Base-by-base conservation (phyloP, 2,329 filamentous ascomycete genomes). In the Fusarium multiceps region DNA sequence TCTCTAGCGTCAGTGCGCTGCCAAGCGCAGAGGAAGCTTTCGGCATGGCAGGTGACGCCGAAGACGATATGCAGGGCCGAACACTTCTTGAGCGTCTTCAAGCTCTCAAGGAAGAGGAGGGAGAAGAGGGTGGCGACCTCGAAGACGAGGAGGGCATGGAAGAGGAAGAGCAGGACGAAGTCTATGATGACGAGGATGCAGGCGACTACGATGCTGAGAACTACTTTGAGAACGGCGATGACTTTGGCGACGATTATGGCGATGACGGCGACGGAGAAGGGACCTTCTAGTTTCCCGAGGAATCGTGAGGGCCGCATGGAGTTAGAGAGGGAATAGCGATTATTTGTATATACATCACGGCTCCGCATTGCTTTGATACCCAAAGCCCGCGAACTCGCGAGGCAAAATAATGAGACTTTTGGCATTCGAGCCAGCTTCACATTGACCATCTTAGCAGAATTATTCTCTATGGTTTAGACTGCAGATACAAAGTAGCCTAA, bases 121-220 rank as follows among this genome's bases (percentile, higher is more conserved):
- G 72, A 12, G 83, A 85, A 3, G 85, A 86, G 20, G 82, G 66
- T 9, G 83, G 77, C 3, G 85, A 85, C 9, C 79, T 83, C 20
- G 85, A 85, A 34, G 85, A 86, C 28, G 85, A 87, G 23, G 85
- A 87, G 51, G 83, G 79, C 11, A 73, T 78, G 41, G 79, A 80
- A 34, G 82, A 84, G 54, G 83, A 82, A 12, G 83, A 83, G 20
- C 82, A 85, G 68, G 84, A 85, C 56, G 83, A 85, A 57, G 80
- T 78, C 25, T 86, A 85, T 64, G 85, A 89, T 49, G 87, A 89
- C 58, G 86, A 88, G 61, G 86, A 87, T 50, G 87, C 85, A 3
- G 87, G 87, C 10, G 87, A 89, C 64, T 89, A 89, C 74, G 85
- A 89, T 46, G 87, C 87, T 4, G 87, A 89, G 72, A 82, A 82